Conservation (phyloP, 78 protist species). For the Blattamonas nauphoetae region DNA sequence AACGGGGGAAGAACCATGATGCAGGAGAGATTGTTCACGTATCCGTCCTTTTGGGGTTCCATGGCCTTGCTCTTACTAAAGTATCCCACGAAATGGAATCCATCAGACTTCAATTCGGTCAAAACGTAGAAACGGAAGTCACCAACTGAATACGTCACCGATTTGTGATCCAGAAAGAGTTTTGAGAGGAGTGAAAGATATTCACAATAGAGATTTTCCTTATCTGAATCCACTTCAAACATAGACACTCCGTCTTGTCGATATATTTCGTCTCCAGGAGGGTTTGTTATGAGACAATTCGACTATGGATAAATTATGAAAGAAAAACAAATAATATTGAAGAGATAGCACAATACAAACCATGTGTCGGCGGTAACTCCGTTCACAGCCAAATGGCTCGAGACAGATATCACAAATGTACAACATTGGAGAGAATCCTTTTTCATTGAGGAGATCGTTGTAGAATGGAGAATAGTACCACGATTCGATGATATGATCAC, state of each 20-base stretch:
- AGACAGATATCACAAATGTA: constrained; percentile 81
- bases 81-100: neutral
- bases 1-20: constrained; percentile 61
- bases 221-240: constrained; percentile 83
- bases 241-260: constrained; percentile 48
- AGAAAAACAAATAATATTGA: neutral
- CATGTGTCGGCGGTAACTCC: neutral
- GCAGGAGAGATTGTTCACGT: constrained; percentile 91
- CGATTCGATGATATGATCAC: constrained; percentile 59
- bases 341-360: neutral
- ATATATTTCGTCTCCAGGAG: constrained; percentile 90
- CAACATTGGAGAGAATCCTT: constrained; percentile 42
- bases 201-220: constrained; percentile 77
- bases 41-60: constrained; percentile 33
- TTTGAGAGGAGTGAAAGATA: constrained; percentile 83
- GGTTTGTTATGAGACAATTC: constrained; percentile 64
- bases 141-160: constrained; percentile 73
- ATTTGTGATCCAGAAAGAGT: constrained; percentile 88
- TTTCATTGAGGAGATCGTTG: constrained; percentile 50
- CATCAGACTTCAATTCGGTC: constrained; percentile 57
- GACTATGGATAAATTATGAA: constrained; percentile 1
- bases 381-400: constrained; percentile 17
- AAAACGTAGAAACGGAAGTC: constrained; percentile 86
- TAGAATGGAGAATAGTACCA: constrained; percentile 78
- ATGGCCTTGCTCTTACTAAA: constrained; percentile 57